These are phyloP conservation scores for Papiliotrema fonsecae DNA, from an alignment of 1,284 basidiomycete genomes.

Conservation along the genomic window DNA sequence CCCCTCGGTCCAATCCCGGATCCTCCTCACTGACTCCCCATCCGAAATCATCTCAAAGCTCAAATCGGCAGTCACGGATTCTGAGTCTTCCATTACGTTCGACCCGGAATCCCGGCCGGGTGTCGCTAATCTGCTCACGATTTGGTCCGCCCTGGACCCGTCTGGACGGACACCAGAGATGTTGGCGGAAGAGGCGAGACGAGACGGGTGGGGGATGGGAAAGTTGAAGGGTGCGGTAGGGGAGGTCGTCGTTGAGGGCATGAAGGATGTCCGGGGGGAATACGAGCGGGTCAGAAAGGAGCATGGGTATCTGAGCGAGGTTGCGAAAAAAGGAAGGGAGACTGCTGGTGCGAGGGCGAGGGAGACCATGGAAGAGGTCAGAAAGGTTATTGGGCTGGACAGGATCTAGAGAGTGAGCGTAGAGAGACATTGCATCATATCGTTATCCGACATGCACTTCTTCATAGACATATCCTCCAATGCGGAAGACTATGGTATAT, in stretches of 20 bases:
- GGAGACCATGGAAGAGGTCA: constrained; percentile 64
- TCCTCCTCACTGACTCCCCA: constrained; percentile 73
- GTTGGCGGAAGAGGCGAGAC: constrained; percentile 51
- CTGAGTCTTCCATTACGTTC: constrained; percentile 64
- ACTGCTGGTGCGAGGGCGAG: constrained; percentile 61
- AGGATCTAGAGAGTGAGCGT: constrained; percentile 9
- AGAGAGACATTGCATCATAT: neutral
- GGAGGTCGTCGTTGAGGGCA: constrained; percentile 64
- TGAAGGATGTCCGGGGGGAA: constrained; percentile 66
- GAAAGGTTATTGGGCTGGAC: constrained; percentile 61
- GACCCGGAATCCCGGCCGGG: constrained; percentile 74
- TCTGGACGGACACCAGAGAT: constrained; percentile 50
- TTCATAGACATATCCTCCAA: neutral
- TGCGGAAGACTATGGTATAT: too few relatives aligned
- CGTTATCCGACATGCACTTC: neutral
- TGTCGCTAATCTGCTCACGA: constrained; percentile 73
- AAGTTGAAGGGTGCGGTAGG: constrained; percentile 67
- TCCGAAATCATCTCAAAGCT: constrained; percentile 66
- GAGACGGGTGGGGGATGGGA: constrained; percentile 54
- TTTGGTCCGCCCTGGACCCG: constrained; percentile 51
- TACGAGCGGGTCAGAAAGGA: constrained; percentile 64
- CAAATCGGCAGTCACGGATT: constrained; percentile 79
- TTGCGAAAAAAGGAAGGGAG: constrained; percentile 62
- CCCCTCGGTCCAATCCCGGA: constrained; percentile 71
- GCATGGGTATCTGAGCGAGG: constrained; percentile 57